phyloP scores from a whole-genome alignment of 2,329 filamentous ascomycete species.

The Rutstroemia sp. region DNA sequence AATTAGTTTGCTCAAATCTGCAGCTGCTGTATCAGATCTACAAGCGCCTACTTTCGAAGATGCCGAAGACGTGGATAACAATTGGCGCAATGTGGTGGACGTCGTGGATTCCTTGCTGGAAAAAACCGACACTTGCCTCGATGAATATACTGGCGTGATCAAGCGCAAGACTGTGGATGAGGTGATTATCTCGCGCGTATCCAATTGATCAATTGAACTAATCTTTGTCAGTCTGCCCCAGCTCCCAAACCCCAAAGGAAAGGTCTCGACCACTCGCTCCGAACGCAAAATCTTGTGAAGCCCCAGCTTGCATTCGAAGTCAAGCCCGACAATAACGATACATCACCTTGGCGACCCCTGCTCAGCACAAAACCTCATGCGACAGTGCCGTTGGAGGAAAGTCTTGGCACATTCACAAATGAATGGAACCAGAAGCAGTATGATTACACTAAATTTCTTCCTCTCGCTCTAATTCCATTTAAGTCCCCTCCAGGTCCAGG shows the following conservation, averaged over 20 bases:
- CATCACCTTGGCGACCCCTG: conserved; percentile 71
- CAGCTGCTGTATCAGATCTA: conserved; percentile 61
- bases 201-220: background rate
- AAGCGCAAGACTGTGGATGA: conserved; percentile 42
- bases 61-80: conserved; percentile 77
- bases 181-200: conserved; percentile 11
- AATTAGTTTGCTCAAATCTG: conserved; percentile 67
- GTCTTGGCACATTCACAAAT: conserved; percentile 36
- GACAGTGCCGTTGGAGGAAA: conserved; percentile 59
- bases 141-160: conserved; percentile 90
- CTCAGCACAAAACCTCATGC: conserved; percentile 81
- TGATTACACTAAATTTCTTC: conserved; percentile 22
- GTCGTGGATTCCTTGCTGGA: conserved; percentile 90
- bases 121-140: conserved; percentile 85
- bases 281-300: conserved; percentile 71
- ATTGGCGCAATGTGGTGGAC: conserved; percentile 84
- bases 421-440: conserved; percentile 27
- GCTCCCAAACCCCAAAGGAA: conserved; percentile 41
- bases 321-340: conserved; percentile 63
- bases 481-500: conserved; percentile 1
- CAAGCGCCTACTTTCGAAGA: conserved; percentile 60
- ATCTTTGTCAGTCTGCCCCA: conserved; percentile 10
- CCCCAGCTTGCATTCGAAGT: conserved; percentile 76
- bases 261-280: conserved; percentile 35
- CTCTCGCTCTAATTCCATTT: conserved; percentile 16